Evolutionary conservation across 73 alveolate genomes (phyloP), one percentile per base, ranked within the genome.

Genomic region (Paramecium caudatum): DNA sequence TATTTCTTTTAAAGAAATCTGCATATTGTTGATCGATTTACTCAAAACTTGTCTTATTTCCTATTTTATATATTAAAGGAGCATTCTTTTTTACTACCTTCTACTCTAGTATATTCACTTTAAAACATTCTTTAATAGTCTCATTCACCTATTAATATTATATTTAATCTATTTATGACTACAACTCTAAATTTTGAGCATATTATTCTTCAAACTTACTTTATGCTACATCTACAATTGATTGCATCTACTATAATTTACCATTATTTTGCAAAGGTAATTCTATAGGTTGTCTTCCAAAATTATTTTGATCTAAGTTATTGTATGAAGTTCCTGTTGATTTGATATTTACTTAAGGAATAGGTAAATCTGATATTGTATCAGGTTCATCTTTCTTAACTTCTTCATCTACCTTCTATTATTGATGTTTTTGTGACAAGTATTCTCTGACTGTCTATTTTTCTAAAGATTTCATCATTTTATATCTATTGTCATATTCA

Each of bases 1-100:
- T 81, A 19, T 70, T 86, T 17, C 65, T 86, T 49, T 62, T 86
- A 34, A 86, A 86, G 62, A 86, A 86, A 63, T 86, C 93, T 16
- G 47, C 90, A 41, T 33, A 30, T 30, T 62, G 48, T 86, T 86
- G 15, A 27, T 86, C 65, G 25, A 70, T 63, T 17, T 86, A 55
- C 25, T 86, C 93, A 70, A 70, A 86, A 50, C 68, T 49, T 13
- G 85, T 86, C 15, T 78, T 86, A 12, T 62, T 78, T 23, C 93
- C 93, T 3, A 86, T 45, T 21, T 62, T 63, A 47, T 86, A 70
- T 23, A 86, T 62, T 65, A 86, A 39, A 21, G 55, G 8, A 3
- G 88, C 62, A 41, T 41, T 74, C 46, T 74, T 74, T 23, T 74
- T 74, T 5, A 74, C 88, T 0, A 74, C 62, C 55, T 74, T 74